phyloP scores from a whole-genome alignment of 1,284 basidiomycete species.

The Ceratobasidium theobromae region DNA sequence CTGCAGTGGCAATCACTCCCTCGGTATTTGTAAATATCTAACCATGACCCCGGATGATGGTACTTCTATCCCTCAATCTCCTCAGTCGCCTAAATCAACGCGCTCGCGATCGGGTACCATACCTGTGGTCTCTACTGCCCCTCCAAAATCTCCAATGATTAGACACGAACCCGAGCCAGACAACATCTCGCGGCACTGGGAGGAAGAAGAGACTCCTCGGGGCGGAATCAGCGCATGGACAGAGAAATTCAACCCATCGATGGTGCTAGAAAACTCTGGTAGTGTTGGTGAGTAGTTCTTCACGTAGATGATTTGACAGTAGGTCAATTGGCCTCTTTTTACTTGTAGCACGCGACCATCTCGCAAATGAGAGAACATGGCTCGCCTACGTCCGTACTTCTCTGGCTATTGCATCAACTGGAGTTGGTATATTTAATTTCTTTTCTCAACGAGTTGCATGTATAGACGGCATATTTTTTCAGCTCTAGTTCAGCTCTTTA shows the following conservation, averaged over 20 bases:
- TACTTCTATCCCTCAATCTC: neutral
- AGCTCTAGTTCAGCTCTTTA: slow-evolving; percentile 61
- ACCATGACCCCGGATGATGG: neutral
- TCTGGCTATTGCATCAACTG: slow-evolving; percentile 55
- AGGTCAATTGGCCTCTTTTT: slow-evolving; percentile 21
- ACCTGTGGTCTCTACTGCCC: slow-evolving; percentile 4
- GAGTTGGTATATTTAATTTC: slow-evolving; percentile 52
- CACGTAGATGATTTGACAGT: neutral
- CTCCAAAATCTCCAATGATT: slow-evolving; percentile 7
- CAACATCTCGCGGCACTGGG: neutral
- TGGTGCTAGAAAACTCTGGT: slow-evolving; percentile 35
- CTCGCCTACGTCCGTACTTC: slow-evolving; percentile 49
- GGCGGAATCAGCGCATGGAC: neutral
- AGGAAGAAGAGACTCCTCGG: neutral
- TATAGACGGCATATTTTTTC: neutral
- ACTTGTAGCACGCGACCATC: slow-evolving; percentile 47
- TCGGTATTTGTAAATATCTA: neutral
- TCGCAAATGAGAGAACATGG: slow-evolving; percentile 49
- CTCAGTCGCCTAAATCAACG: neutral
- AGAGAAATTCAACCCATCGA: slow-evolving; percentile 8
- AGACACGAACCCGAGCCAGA: neutral
- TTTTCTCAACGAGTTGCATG: neutral
- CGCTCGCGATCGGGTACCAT: neutral
- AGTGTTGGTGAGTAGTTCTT: slow-evolving; percentile 35
- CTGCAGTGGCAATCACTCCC: too few relatives aligned